phyloP scores from a whole-genome alignment of 2,329 filamentous ascomycete species.

The Orbilia blumenaviensis region DNA sequence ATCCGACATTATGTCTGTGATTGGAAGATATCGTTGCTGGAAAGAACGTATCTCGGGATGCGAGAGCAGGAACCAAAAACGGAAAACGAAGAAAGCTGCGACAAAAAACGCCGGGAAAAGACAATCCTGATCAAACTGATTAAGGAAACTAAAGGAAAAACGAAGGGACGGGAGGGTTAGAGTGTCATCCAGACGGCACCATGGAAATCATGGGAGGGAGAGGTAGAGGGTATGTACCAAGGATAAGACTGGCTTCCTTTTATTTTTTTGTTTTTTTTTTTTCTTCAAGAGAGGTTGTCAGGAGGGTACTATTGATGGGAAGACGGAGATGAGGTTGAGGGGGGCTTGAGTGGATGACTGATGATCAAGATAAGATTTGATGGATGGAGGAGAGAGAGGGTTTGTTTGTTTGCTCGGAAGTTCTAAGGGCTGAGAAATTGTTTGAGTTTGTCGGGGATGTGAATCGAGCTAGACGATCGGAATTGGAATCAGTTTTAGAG shows the following conservation, averaged over 20 bases:
- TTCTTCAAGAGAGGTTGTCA: not conserved
- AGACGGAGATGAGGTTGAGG: not conserved
- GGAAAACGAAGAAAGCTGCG: conserved; percentile 1
- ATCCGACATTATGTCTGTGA: conserved; percentile 38
- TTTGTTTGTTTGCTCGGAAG: not conserved
- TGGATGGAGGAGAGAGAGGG: no score
- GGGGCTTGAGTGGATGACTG: not conserved
- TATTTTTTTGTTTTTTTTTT: not conserved
- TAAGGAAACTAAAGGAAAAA: conserved; percentile 39
- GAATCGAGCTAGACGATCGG: conserved; percentile 4
- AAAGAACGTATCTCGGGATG: not conserved
- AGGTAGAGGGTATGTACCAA: conserved; percentile 31
- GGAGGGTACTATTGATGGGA: not conserved
- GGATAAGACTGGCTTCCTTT: conserved; percentile 21
- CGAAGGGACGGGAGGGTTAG: conserved; percentile 35
- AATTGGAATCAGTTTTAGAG: not conserved
- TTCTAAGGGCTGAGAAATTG: conserved; percentile 2
- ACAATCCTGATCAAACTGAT: conserved; percentile 21
- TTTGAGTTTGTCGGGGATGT: conserved; percentile 2
- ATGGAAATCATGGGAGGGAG: not conserved
- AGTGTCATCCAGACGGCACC: conserved; percentile 41
- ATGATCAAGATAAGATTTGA: not conserved
- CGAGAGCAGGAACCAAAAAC: not conserved
- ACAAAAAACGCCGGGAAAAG: conserved; percentile 35
- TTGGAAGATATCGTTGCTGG: not conserved